Conservation (phyloP, 1,139 yeast genomes). For the Casaregolazyma lundiana region DNA sequence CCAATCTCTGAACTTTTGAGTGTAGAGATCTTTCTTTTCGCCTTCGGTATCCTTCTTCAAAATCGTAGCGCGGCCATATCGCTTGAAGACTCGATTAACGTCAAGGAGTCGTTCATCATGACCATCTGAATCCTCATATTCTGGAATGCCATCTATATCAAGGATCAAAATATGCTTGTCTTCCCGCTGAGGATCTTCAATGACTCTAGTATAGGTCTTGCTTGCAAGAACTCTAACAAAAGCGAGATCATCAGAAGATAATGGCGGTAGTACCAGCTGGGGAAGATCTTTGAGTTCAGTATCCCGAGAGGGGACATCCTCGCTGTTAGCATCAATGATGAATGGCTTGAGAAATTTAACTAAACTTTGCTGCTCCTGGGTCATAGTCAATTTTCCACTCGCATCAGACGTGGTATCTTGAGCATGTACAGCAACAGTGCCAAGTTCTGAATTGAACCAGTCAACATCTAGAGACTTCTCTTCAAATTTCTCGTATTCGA, state of each 20-base stretch:
- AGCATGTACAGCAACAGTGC: constrained; percentile 70
- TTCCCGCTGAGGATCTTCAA: constrained; percentile 20
- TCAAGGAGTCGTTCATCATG: constrained; percentile 26
- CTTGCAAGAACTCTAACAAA: constrained; percentile 28
- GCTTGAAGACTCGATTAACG: constrained; percentile 38
- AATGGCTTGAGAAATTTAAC: constrained; percentile 28
- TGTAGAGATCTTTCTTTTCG: constrained; percentile 62
- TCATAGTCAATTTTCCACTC: constrained; percentile 45
- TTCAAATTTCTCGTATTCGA: constrained; percentile 51
- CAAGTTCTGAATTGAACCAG: constrained; percentile 85
- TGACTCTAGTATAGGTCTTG: constrained; percentile 26
- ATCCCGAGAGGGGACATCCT: constrained; percentile 11
- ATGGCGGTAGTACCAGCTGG: constrained; percentile 13
- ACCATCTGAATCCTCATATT: constrained; percentile 61
- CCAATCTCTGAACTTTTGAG: constrained; percentile 73
- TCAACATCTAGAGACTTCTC: constrained; percentile 74
- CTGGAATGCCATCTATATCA: constrained; percentile 66
- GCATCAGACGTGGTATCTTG: constrained; percentile 58
- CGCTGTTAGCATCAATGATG: constrained; percentile 22
- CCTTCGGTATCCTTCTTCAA: constrained; percentile 59
- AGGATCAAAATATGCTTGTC: constrained; percentile 30
- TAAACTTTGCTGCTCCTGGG: constrained; percentile 60
- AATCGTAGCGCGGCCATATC: constrained; percentile 68
- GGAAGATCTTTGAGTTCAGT: constrained; percentile 6
- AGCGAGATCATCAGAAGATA: constrained; percentile 24